A percentile compares a stretch with the other conserved stretches of the same genome.
Conservation (phyloP, 805 yeast species). For the Yamadazyma tumulicola region DNA sequence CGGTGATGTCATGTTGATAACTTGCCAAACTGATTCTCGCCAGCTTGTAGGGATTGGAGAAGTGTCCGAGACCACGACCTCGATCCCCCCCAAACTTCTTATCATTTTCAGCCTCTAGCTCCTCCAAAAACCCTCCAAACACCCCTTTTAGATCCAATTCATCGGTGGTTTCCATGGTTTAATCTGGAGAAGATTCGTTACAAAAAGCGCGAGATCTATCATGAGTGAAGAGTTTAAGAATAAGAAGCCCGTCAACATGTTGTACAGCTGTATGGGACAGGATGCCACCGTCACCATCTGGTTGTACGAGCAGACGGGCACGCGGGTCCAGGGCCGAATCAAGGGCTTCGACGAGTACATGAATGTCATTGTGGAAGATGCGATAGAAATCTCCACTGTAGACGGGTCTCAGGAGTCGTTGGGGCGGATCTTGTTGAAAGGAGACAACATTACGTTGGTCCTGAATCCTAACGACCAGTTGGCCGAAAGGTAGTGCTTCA, state of each 20-base stretch:
- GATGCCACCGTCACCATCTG: slow-evolving; percentile 78
- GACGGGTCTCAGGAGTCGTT: slow-evolving; percentile 52
- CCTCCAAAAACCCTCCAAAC: not conserved
- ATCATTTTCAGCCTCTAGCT: slow-evolving; percentile 1
- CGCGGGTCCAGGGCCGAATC: slow-evolving; percentile 76
- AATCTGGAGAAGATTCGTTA: too few relatives aligned
- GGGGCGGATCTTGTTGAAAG: slow-evolving; percentile 81
- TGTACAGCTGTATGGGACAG: slow-evolving; percentile 82
- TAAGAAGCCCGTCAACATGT: slow-evolving; percentile 79
- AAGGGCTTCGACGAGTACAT: slow-evolving; percentile 97
- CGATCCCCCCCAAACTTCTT: too few relatives aligned
- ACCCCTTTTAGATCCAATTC: not conserved
- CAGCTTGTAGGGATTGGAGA: slow-evolving; percentile 2
- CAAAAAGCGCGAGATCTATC: too few relatives aligned
- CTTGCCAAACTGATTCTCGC: slow-evolving; percentile 11
- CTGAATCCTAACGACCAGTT: slow-evolving; percentile 14
- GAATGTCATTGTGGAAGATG: slow-evolving; percentile 68
- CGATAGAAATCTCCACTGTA: slow-evolving; percentile 56
- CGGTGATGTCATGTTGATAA: slow-evolving; percentile 42
- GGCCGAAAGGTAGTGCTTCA: too few relatives aligned
- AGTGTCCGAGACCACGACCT: not conserved
- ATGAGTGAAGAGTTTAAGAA: too few relatives aligned
- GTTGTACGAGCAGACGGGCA: slow-evolving; percentile 81
- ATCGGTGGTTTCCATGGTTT: too few relatives aligned
- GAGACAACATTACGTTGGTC: slow-evolving; percentile 88